phyloP scores from a whole-genome alignment of 2,329 filamentous ascomycete genomes.

The Ciborinia camelliae region DNA sequence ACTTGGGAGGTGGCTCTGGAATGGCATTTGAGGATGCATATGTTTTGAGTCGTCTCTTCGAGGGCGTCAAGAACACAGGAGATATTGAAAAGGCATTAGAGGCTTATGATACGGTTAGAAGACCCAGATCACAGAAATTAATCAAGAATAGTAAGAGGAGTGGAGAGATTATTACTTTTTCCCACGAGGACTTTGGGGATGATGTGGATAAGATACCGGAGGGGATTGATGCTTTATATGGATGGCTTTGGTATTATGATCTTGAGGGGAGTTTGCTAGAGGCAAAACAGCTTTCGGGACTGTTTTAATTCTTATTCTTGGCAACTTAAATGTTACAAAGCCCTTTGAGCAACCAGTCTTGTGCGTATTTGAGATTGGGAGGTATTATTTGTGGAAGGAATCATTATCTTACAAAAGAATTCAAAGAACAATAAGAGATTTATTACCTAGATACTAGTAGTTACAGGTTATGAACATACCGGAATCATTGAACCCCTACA shows the following conservation, averaged over 20 bases:
- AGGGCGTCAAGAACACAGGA: constrained; percentile 34
- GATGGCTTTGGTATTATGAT: constrained; percentile 38
- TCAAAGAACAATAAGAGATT: not conserved
- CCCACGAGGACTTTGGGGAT: constrained; percentile 40
- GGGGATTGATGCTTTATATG: constrained; percentile 36
- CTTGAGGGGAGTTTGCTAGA: constrained; percentile 37
- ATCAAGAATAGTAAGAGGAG: constrained; percentile 19
- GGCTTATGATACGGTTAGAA: constrained; percentile 47
- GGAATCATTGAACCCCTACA: too few species aligned
- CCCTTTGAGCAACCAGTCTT: not conserved
- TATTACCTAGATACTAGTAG: too few species aligned
- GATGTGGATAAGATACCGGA: constrained; percentile 39
- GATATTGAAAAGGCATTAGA: constrained; percentile 44
- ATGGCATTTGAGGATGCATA: constrained; percentile 55
- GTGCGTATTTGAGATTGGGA: not conserved
- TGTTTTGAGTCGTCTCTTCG: constrained; percentile 44
- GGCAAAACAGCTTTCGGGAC: constrained; percentile 28
- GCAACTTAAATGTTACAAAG: too few species aligned
- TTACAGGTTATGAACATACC: not conserved
- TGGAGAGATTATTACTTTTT: constrained; percentile 38
- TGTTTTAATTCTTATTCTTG: not conserved
- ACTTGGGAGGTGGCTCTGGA: constrained; percentile 56
- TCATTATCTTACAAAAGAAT: not conserved
- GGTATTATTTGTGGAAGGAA: not conserved
- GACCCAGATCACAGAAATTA: constrained; percentile 29